phyloP scores from a whole-genome alignment of 1,284 basidiomycete species.

The Cryptococcus sp. region DNA sequence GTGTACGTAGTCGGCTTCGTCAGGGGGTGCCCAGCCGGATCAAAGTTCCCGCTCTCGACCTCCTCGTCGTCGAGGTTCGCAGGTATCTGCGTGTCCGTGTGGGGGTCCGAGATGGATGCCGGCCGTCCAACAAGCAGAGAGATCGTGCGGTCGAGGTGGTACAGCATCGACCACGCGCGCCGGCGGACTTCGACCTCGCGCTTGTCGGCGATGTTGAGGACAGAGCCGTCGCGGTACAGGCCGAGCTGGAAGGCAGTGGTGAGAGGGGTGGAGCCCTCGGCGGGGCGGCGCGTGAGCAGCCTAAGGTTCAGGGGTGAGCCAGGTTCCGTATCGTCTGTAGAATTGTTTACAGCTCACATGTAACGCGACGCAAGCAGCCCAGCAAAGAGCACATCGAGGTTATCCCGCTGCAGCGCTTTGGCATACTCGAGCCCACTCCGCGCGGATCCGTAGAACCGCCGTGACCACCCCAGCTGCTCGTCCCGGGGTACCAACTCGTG shows the following conservation, averaged over 20 bases:
- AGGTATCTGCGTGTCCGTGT: conserved; percentile 50
- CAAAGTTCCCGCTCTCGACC: conserved; percentile 47
- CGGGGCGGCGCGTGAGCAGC: conserved; percentile 50
- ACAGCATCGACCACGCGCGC: conserved; percentile 50
- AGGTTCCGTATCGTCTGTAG: neutral
- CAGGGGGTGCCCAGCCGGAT: conserved; percentile 48
- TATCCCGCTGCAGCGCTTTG: conserved; percentile 51
- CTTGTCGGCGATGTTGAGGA: conserved; percentile 49
- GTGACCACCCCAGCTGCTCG: conserved; percentile 47
- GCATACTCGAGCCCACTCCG: conserved; percentile 50
- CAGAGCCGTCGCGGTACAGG: conserved; percentile 51
- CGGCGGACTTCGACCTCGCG: conserved; percentile 51
- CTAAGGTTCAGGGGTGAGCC: conserved; percentile 17
- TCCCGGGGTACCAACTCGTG: conserved; percentile 45
- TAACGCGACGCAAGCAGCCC: conserved; percentile 51
- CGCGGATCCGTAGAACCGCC: conserved; percentile 49
- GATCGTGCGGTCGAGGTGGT: conserved; percentile 50
- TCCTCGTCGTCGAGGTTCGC: conserved; percentile 52
- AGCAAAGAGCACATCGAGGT: conserved; percentile 50
- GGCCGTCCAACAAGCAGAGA: conserved; percentile 51
- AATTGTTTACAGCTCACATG: conserved; percentile 43
- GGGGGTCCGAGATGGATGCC: conserved; percentile 50
- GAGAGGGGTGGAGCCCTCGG: conserved; percentile 50
- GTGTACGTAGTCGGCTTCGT: conserved; percentile 50
- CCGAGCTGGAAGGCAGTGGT: conserved; percentile 52